Conservation (phyloP, 192 early-diverging fungal genomes). For the Entomortierella lignicola region DNA sequence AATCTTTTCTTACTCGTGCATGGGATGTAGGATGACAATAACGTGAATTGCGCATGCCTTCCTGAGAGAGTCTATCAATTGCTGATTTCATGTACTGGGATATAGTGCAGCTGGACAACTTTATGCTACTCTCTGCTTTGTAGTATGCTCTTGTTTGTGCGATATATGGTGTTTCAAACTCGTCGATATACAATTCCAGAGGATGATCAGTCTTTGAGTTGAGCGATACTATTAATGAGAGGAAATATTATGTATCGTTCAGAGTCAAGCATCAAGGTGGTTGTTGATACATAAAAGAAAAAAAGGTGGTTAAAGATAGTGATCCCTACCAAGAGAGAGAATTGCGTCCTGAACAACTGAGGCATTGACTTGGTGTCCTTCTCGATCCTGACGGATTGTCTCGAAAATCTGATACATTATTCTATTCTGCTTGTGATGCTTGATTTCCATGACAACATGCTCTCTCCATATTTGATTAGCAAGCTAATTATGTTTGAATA, state of each 20-base stretch:
- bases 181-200: slow-evolving; percentile 79
- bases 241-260: neutral
- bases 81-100: slow-evolving; percentile 79
- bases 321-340: slow-evolving; percentile 67
- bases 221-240: slow-evolving; percentile 61
- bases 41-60: slow-evolving; percentile 66
- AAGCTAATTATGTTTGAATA: slow-evolving; percentile 60
- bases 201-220: slow-evolving; percentile 73
- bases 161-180: slow-evolving; percentile 82
- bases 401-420: slow-evolving; percentile 78
- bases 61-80: slow-evolving; percentile 69
- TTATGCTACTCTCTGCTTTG: slow-evolving; percentile 68
- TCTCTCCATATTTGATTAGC: slow-evolving; percentile 81
- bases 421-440: slow-evolving; percentile 67
- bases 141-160: slow-evolving; percentile 77
- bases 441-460: slow-evolving; percentile 70
- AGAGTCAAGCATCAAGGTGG: neutral
- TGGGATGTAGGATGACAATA: slow-evolving; percentile 76
- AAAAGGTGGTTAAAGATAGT: neutral
- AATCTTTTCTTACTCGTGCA: slow-evolving; percentile 61
- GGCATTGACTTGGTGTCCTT: slow-evolving; percentile 68
- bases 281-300: neutral
- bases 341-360: slow-evolving; percentile 64
- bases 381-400: slow-evolving; percentile 72
- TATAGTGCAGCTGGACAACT: slow-evolving; percentile 66